Percentiles rank a stretch among this genome's conserved stretches.
Conservation (phyloP, 1,284 basidiomycete species). For the Leccinum griseonigrum region DNA sequence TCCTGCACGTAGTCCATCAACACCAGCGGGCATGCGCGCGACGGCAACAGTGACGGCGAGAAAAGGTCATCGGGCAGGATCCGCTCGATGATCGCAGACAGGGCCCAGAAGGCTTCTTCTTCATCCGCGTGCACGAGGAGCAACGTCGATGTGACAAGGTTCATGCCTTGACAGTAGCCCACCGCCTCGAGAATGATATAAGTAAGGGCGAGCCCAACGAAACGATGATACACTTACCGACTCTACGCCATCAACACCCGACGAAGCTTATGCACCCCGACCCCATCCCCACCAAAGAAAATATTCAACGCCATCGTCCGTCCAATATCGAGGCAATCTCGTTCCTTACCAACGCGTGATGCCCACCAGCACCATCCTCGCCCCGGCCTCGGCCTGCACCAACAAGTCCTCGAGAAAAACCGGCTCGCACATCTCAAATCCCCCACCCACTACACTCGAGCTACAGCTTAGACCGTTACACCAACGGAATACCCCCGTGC, state of each 20-base stretch:
- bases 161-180: constrained; percentile 94
- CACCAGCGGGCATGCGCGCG: too few species aligned
- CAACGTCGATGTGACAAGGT: constrained; percentile 91
- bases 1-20: too few species aligned
- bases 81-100: too few species aligned
- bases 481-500: constrained; percentile 82
- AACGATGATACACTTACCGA: constrained; percentile 49
- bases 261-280: constrained; percentile 62
- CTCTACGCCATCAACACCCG: too few species aligned
- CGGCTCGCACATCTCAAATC: too few species aligned
- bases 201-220: not conserved
- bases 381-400: constrained; percentile 43
- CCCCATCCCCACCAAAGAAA: constrained; percentile 95
- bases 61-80: too few species aligned
- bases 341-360: constrained; percentile 48
- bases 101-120: constrained; percentile 67
- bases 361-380: constrained; percentile 13
- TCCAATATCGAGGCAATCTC: constrained; percentile 96
- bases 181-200: constrained; percentile 55
- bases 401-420: too few species aligned
- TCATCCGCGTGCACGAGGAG: constrained; percentile 90
- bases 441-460: constrained; percentile 78
- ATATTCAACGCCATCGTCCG: constrained; percentile 94
- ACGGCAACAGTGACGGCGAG: too few species aligned
- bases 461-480: constrained; percentile 87